Conservation (phyloP, 371 early-diverging fungal species). For the Smittium mucronatum region DNA sequence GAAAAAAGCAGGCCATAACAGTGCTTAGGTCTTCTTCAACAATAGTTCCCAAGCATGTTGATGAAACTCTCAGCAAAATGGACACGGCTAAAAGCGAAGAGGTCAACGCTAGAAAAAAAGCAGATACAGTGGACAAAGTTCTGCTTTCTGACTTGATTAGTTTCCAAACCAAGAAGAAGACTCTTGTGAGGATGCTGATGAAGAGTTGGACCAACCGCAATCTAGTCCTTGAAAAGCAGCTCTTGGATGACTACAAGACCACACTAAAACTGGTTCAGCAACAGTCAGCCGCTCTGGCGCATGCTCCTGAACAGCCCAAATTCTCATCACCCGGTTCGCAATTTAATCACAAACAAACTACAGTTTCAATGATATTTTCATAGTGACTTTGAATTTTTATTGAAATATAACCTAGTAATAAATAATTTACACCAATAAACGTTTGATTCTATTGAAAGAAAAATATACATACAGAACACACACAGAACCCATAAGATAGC, state of each 20-base stretch:
- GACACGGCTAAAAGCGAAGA: slow-evolving; percentile 26
- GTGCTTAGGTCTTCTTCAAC: slow-evolving; percentile 28
- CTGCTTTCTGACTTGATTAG: slow-evolving; percentile 22
- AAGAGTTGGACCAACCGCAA: slow-evolving; percentile 22
- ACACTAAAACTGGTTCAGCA: slow-evolving; percentile 15
- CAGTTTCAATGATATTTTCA: background rate
- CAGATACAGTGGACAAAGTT: slow-evolving; percentile 24
- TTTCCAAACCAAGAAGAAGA: slow-evolving; percentile 21
- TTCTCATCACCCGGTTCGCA: too few species aligned
- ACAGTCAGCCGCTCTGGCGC: background rate
- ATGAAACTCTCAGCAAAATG: slow-evolving; percentile 29
- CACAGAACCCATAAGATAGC: slow-evolving; percentile 23
- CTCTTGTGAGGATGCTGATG: slow-evolving; percentile 21
- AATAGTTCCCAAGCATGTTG: slow-evolving; percentile 25
- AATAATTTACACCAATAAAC: too few species aligned
- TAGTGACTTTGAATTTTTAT: background rate
- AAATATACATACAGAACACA: slow-evolving; percentile 11
- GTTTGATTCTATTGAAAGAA: background rate
- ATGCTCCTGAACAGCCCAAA: too few species aligned
- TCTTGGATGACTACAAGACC: slow-evolving; percentile 19
- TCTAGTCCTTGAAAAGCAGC: slow-evolving; percentile 27
- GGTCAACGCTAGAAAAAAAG: slow-evolving; percentile 19
- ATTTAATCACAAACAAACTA: background rate
- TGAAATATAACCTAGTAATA: background rate
- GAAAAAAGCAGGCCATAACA: slow-evolving; percentile 32